A percentile compares a stretch with the other conserved stretches of the same genome.
Conservation (phyloP, 139 green algal species). For the Closterium sp. region DNA sequence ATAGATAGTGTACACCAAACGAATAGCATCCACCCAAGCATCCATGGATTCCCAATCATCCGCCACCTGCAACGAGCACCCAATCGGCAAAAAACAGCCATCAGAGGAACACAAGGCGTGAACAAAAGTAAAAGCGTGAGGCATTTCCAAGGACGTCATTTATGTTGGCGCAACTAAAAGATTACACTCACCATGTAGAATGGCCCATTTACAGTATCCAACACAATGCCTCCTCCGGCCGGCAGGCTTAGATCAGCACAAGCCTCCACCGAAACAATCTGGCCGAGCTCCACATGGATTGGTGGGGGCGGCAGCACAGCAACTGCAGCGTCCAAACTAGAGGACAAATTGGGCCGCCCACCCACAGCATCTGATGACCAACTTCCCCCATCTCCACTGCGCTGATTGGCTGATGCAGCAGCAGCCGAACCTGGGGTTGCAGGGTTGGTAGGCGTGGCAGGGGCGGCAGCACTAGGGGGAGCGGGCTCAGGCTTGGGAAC, state of each 20-base stretch:
- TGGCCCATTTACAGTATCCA: slow-evolving; percentile 24
- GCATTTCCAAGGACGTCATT: neutral
- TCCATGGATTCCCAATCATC: slow-evolving; percentile 43
- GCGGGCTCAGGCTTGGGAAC: neutral
- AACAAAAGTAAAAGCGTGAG: neutral
- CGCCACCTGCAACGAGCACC: slow-evolving; percentile 18
- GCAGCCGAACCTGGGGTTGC: neutral
- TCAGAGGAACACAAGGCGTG: neutral
- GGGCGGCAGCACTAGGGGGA: neutral
- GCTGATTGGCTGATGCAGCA: neutral
- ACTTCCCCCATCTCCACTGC: neutral
- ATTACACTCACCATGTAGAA: slow-evolving; percentile 40
- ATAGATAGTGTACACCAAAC: slow-evolving; percentile 46
- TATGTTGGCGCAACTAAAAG: neutral
- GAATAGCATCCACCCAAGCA: slow-evolving; percentile 47
- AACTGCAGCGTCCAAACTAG: neutral
- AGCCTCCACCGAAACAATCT: slow-evolving; percentile 37
- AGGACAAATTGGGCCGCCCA: neutral
- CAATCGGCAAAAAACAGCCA: neutral
- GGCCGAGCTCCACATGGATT: slow-evolving; percentile 23
- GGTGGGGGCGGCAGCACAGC: neutral
- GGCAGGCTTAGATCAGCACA: slow-evolving; percentile 46
- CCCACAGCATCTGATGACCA: neutral
- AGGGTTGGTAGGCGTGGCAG: neutral
- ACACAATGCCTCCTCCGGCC: slow-evolving; percentile 32